These are phyloP conservation scores for Forsythia viridissima DNA, from an alignment of 257 asterid species.

Conservation along the genomic window DNA sequence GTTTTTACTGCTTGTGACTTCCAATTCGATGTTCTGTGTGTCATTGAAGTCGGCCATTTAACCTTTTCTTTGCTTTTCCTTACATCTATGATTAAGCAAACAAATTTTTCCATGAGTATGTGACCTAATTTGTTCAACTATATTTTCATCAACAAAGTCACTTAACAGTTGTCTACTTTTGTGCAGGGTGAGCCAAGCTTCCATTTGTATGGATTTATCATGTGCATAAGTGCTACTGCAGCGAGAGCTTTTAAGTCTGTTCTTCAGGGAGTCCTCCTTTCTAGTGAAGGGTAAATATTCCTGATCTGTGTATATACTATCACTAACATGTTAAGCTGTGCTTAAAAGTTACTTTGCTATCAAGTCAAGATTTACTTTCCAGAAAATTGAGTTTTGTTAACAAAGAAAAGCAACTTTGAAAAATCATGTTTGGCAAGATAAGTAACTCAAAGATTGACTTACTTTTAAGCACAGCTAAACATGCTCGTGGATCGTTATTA, in stretches of 20 bases:
- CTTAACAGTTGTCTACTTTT: background rate
- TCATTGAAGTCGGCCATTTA: background rate
- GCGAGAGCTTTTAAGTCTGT: constrained; percentile 98
- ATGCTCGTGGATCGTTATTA: background rate
- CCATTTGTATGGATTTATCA: constrained; percentile 86
- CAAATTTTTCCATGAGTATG: background rate
- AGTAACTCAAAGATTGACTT: background rate
- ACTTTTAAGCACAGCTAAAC: background rate
- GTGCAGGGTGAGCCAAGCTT: constrained; percentile 92
- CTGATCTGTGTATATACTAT: background rate
- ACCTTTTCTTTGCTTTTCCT: background rate
- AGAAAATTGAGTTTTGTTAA: background rate
- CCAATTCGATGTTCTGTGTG: background rate
- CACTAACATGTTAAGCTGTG: background rate
- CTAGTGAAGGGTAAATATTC: constrained; percentile 75
- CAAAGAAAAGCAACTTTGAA: background rate
- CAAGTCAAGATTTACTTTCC: background rate
- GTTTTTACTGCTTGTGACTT: background rate
- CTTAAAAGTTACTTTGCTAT: background rate
- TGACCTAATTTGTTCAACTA: background rate
- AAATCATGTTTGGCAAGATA: too few relatives aligned
- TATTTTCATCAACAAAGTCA: background rate
- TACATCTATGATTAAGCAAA: background rate
- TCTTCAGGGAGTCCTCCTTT: constrained; percentile 92
- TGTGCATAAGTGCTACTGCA: constrained; percentile 94